These are phyloP conservation scores for Baeospora myosura DNA, from an alignment of 1,284 basidiomycete species.

Conservation along the genomic window DNA sequence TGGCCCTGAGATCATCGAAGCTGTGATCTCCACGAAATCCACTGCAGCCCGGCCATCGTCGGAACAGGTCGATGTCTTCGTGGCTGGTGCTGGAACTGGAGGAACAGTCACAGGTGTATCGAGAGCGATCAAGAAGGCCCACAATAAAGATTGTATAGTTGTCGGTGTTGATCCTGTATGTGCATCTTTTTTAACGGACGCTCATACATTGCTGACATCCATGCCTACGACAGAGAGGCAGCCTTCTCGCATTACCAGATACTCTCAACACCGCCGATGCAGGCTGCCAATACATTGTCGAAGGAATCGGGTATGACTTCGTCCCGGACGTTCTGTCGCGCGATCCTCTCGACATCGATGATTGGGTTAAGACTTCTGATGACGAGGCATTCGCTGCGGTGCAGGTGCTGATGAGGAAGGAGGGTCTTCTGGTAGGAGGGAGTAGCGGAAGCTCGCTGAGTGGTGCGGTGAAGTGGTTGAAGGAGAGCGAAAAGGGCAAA, in stretches of 20 bases:
- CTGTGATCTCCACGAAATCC: conserved; percentile 57
- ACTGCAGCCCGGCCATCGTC: conserved; percentile 50
- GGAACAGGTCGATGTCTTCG: conserved; percentile 73
- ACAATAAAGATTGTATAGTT: conserved; percentile 64
- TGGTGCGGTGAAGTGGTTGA: conserved; percentile 76
- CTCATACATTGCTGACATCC: conserved; percentile 10
- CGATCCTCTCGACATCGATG: conserved; percentile 45
- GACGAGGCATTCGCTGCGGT: conserved; percentile 76
- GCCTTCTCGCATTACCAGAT: conserved; percentile 75
- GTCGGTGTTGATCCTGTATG: conserved; percentile 89
- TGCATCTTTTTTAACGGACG: conserved; percentile 7
- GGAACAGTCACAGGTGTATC: conserved; percentile 90
- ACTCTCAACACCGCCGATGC: conserved; percentile 51
- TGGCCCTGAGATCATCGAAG: conserved; percentile 82
- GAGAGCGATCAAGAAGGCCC: conserved; percentile 71
- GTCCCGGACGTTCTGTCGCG: conserved; percentile 75
- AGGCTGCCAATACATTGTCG: conserved; percentile 70
- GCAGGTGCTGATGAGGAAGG: conserved; percentile 73
- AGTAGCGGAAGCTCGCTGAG: conserved; percentile 83
- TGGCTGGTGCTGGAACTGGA: conserved; percentile 92
- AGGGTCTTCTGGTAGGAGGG: conserved; percentile 89
- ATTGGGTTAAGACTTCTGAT: conserved; percentile 86
- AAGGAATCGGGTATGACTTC: conserved; percentile 96
- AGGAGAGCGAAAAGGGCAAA: conserved; percentile 57
- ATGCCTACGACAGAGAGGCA: conserved; percentile 68